A percentile compares a stretch with the other conserved stretches of the same genome.
These are phyloP conservation scores for apple (Malus domestica) DNA, from an alignment of 306 rosid species.

Conservation along the genomic window ASM211411v1 NC_041799.1:31909001-31909500, in stretches of 20 bases:
- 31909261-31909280: background rate
- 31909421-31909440: too few species aligned
- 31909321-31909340: too few species aligned
- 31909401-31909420: too few species aligned
- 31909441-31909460: too few species aligned
- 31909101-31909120: background rate
- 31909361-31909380: background rate
- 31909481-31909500: background rate
- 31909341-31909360: too few species aligned
- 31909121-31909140: background rate
- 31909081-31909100: conserved; percentile 2
- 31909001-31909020: conserved; percentile 27
- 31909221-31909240: background rate
- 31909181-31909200: background rate
- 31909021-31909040: background rate
- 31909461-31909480: too few species aligned
- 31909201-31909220: background rate
- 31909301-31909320: background rate
- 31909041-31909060: conserved; percentile 5
- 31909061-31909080: background rate
- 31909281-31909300: background rate
- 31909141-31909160: background rate
- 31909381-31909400: too few species aligned
- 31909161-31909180: too few species aligned
- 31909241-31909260: background rate